Base-by-base conservation (phyloP, 805 yeast genomes). In the Candida tallmaniae region DNA sequence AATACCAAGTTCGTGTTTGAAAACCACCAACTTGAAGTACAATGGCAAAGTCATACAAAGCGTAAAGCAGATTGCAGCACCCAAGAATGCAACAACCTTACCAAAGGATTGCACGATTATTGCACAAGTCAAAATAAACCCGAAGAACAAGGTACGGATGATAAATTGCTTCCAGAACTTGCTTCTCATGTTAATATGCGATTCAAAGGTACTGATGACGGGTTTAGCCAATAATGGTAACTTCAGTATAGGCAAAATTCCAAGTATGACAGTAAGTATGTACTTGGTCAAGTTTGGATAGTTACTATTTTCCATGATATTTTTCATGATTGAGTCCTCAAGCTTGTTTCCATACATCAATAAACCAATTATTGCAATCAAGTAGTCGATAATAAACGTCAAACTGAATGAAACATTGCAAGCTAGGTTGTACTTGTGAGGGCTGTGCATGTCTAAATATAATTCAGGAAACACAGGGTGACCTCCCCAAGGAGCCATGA, bases 401-500 rank as follows among this genome's bases (percentile, higher is more conserved):
- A 74, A 65, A 2, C 66, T 42, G 50, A 80, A 83, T 0, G 85
- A 75, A 11, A 74, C 54, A 24, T 70, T 65, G 34, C 80, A 64
- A 38, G 80, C 69, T 15, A 53, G 51, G n/a, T 53, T 45, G 52
- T 74, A 83, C 48, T 80, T 78, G 18, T 60, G 44, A 5, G 87
- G 87, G 36, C 73, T 79, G 48, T 78, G 69, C 83, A 83, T 83
- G 52, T 83, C 93, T 25, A 73, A 62, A 52, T 76, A 78, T 28
- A 83, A 60, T 47, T 80, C 84, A 2, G 90, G 90, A 45, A 81
- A 81, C 5, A 83, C 80, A 1, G 87, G 85, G 52, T 83, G 90
- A 2, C 93, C 93, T 37, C 90, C 90, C 77, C 85, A 83, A 9
- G 88, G 87, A 3, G 89, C 87, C 70, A 83, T 73, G 39, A 78